phyloP scores from a whole-genome alignment of 1,284 basidiomycete species.

The Pholiota adiposa region DNA sequence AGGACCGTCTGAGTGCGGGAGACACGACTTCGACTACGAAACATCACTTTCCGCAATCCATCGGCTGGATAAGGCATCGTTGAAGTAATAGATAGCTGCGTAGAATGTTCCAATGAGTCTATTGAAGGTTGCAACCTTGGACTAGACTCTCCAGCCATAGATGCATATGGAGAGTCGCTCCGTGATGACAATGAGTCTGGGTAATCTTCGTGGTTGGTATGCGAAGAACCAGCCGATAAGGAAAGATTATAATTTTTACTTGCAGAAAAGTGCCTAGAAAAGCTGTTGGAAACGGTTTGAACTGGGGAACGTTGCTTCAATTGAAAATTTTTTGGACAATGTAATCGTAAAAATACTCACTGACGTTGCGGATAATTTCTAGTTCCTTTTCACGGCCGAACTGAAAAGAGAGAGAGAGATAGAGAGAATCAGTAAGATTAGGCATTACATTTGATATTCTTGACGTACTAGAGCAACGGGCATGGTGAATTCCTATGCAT shows the following conservation, averaged over 20 bases:
- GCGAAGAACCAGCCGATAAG: constrained; percentile 41
- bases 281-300: constrained; percentile 63
- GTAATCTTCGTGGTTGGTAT: constrained; percentile 42
- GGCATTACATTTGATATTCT: not conserved
- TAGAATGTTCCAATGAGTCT: constrained; percentile 26
- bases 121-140: constrained; percentile 17
- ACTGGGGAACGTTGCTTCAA: constrained; percentile 35
- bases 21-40: constrained; percentile 43
- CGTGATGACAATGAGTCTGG: constrained; percentile 48
- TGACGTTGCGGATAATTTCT: constrained; percentile 66
- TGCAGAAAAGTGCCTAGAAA: constrained; percentile 55
- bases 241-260: constrained; percentile 42
- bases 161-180: constrained; percentile 40
- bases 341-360: constrained; percentile 35
- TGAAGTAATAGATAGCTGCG: constrained; percentile 35
- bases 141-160: constrained; percentile 24
- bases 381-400: constrained; percentile 74
- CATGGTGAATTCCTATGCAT: constrained; percentile 63
- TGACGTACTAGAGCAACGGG: constrained; percentile 60
- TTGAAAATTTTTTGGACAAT: not conserved
- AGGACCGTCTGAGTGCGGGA: constrained; percentile 62
- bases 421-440: not conserved
- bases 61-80: constrained; percentile 40
- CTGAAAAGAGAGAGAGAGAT: constrained; percentile 33
- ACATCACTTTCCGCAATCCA: constrained; percentile 46